Evolutionary conservation across 179 eudicot species (phyloP), one percentile per base, ranked within the genome.

Genomic region (Actinidia arguta): DNA sequence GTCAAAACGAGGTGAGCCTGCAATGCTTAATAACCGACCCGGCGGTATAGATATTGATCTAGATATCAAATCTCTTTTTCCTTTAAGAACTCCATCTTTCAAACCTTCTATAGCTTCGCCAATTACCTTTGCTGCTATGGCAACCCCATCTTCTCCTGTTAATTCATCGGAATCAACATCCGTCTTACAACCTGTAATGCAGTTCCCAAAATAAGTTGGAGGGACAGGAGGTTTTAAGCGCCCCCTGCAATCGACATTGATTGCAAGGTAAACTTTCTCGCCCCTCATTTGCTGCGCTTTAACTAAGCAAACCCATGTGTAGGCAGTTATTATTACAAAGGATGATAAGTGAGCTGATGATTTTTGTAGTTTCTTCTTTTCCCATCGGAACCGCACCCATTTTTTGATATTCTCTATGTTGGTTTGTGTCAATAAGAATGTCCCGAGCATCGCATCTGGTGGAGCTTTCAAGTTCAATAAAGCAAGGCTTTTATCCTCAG

Each of bases 231-330:
- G 84, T 18, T 66, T 69, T n/a, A 82, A 55, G 12, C 81, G 81
- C 7, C 52, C 68, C 76, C 84, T 67, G 31, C 76, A 82, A 44
- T 82, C 84, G 4, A 82, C 81, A 17, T 14, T 50, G 63, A 82
- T 44, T 10, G 18, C 39, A 18, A 82, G 79, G 3, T 22, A 4
- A 20, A 82, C 76, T 0, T 55, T 56, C 18, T 67, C 36, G 0
- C 48, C 18, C 2, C 4, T 7, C 3, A 36, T 16, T 77, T 76
- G 56, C 1, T 27, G 51, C 9, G 86, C 81, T 80, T 62, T 85
- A 6, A 64, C 68, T 24, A 90, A 67, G 75, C 85, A 85, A 44
- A 83, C 77, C 92, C 93, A 89, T 4, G 85, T 42, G 42, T 78
- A 83, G 5, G 87, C 86, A 62, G 83, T 76, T 3, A 82, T 83